These are phyloP conservation scores for Pseudozyma thailandica DNA, from an alignment of 1,284 basidiomycete genomes.

Conservation along the genomic window DNA sequence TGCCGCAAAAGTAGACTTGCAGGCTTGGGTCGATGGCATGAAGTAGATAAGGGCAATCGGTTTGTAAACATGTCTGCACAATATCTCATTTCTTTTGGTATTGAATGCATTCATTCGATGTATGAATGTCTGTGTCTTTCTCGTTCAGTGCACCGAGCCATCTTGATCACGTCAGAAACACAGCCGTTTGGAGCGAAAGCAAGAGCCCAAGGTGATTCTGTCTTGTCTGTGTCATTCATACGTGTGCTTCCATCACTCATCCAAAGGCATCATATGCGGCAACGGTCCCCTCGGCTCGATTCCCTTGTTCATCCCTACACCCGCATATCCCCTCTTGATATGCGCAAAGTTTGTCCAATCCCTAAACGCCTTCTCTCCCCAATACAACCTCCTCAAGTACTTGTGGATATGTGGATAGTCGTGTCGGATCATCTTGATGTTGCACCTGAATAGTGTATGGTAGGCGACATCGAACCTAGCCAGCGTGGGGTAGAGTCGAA, in stretches of 20 bases:
- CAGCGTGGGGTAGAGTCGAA: constrained; percentile 87
- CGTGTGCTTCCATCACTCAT: no score
- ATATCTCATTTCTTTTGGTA: no score
- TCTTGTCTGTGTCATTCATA: no score
- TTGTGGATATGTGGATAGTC: constrained; percentile 49
- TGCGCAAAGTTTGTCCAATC: constrained; percentile 81
- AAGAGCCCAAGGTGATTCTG: no score
- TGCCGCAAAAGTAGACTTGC: constrained; percentile 45
- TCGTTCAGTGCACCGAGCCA: no score
- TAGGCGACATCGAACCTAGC: constrained; percentile 84
- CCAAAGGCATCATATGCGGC: constrained; percentile 42
- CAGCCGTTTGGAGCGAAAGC: no score
- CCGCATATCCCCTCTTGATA: constrained; percentile 61
- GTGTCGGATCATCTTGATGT: constrained; percentile 69
- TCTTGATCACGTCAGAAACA: no score
- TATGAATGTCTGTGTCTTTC: no score
- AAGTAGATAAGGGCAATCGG: constrained; percentile 7
- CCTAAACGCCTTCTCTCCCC: constrained; percentile 86
- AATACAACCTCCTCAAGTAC: constrained; percentile 86
- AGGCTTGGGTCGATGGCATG: constrained; percentile 55
- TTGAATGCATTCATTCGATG: no score
- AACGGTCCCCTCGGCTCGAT: constrained; percentile 46
- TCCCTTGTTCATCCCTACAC: constrained; percentile 21
- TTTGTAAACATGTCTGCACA: not conserved
- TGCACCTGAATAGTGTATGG: constrained; percentile 87